These are phyloP conservation scores for Exophiala dermatitidis DNA, from an alignment of 2,329 filamentous ascomycete genomes.

Conservation along the genomic window DNA sequence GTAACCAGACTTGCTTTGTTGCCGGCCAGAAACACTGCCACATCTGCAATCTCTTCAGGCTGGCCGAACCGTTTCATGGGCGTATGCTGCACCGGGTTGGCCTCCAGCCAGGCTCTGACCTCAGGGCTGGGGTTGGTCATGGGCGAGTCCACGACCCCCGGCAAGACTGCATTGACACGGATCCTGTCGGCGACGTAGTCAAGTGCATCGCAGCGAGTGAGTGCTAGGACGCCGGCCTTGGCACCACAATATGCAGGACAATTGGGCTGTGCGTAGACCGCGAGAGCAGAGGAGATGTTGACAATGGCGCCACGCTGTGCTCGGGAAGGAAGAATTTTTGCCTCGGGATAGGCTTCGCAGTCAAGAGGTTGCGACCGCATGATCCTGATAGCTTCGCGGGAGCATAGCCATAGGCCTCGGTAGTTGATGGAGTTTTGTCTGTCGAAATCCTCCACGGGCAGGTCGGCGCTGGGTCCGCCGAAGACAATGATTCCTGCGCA, in stretches of 20 bases:
- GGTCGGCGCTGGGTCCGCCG: conserved; percentile 41
- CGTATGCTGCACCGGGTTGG: conserved; percentile 7
- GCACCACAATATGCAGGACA: conserved; percentile 38
- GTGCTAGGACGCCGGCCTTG: conserved; percentile 41
- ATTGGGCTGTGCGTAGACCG: conserved; percentile 31
- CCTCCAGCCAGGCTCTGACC: conserved; percentile 7
- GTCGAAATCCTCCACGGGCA: conserved; percentile 45
- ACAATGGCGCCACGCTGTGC: conserved; percentile 45
- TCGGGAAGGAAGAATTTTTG: conserved; percentile 26
- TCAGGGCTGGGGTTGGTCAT: conserved; percentile 32
- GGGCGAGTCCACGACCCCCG: conserved; percentile 43
- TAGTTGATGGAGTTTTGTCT: conserved; percentile 51
- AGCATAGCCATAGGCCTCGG: conserved; percentile 44
- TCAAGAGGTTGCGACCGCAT: conserved; percentile 36
- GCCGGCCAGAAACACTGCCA: conserved; percentile 38
- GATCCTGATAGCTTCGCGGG: conserved; percentile 38
- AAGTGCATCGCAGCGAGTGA: conserved; percentile 37
- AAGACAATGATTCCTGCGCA: conserved; percentile 49
- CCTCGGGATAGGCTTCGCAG: conserved; percentile 38
- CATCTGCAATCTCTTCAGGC: conserved; percentile 66
- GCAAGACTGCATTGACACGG: conserved; percentile 35
- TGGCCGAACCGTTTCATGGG: conserved; percentile 32
- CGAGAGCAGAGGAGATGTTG: conserved; percentile 49
- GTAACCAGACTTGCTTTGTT: conserved; percentile 15
- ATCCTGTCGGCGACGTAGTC: conserved; percentile 32